These are phyloP conservation scores for Lodderomyces beijingensis DNA, from an alignment of 1,139 yeast species.

Conservation along the genomic window DNA sequence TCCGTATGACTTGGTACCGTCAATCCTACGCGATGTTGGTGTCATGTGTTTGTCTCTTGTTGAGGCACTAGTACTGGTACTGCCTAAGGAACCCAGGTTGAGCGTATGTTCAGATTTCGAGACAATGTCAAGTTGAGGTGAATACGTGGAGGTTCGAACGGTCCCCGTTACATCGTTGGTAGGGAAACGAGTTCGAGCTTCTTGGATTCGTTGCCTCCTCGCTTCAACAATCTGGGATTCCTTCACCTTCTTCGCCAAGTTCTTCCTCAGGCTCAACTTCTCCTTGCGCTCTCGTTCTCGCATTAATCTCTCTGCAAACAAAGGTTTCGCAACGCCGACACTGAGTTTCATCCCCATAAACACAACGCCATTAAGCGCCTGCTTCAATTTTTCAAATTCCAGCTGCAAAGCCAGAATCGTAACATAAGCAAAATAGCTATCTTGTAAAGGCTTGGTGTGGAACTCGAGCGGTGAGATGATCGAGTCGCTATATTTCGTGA, in stretches of 20 bases:
- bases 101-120: slow-evolving; percentile 32
- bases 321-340: slow-evolving; percentile 44
- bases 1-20: slow-evolving; percentile 36
- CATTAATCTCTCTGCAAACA: slow-evolving; percentile 37
- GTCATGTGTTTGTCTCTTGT: slow-evolving; percentile 33
- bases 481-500: slow-evolving; percentile 53
- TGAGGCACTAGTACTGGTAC: slow-evolving; percentile 30
- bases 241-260: slow-evolving; percentile 3
- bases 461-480: slow-evolving; percentile 42
- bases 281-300: neutral
- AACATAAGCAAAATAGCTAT: slow-evolving; percentile 62
- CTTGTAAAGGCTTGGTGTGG: slow-evolving; percentile 44
- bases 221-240: slow-evolving; percentile 36
- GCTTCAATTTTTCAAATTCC: slow-evolving; percentile 44
- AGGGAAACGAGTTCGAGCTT: slow-evolving; percentile 32
- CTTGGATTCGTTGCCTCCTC: slow-evolving; percentile 39
- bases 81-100: no score
- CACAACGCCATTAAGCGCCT: slow-evolving; percentile 61
- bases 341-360: slow-evolving; percentile 70
- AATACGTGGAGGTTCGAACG: slow-evolving; percentile 10
- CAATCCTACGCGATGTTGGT: slow-evolving; percentile 29
- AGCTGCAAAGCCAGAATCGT: slow-evolving; percentile 50
- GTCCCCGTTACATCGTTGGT: slow-evolving; percentile 20
- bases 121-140: slow-evolving; percentile 15
- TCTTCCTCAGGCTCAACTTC: neutral